Conservation (phyloP, 768 basidiomycete genomes). For the Antrodiella citrinella region DNA sequence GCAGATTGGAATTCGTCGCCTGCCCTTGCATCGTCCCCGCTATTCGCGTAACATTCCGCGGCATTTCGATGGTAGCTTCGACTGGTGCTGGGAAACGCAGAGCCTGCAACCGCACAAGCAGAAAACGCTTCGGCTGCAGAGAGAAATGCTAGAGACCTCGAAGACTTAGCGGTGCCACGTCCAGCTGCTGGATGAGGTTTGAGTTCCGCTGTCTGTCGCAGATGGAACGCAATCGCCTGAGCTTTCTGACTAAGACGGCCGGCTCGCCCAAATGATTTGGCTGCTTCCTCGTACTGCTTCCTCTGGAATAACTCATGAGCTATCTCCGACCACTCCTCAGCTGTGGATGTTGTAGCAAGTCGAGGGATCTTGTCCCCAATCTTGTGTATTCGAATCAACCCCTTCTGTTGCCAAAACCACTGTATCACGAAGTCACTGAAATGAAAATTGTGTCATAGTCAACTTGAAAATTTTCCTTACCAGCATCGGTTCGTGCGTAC, state of each 20-base stretch:
- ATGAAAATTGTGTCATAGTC: too few relatives aligned
- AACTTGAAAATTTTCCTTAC: conserved; percentile 27
- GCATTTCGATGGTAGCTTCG: not conserved
- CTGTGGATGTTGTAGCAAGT: conserved; percentile 45
- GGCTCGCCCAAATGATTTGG: conserved; percentile 46
- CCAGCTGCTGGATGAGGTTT: not conserved
- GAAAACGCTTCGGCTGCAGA: not conserved
- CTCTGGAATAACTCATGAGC: conserved; percentile 34
- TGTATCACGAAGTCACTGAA: too few relatives aligned
- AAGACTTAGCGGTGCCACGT: not conserved
- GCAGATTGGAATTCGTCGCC: conserved; percentile 35
- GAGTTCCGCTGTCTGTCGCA: conserved; percentile 28
- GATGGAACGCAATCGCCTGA: conserved; percentile 44
- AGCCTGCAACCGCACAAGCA: not conserved
- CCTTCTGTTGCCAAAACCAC: too few relatives aligned
- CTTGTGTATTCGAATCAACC: conserved; percentile 40
- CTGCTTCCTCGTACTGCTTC: conserved; percentile 43
- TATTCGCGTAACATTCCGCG: conserved; percentile 17
- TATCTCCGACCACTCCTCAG: conserved; percentile 37
- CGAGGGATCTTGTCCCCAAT: conserved; percentile 42
- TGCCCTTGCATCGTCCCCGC: conserved; percentile 28
- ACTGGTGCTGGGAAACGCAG: too few relatives aligned
- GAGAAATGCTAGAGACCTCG: not conserved
- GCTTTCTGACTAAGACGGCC: conserved; percentile 30
- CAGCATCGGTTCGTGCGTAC: conserved; percentile 51